Percentiles rank a stretch among this genome's conserved stretches.
Evolutionary conservation across 2,329 filamentous ascomycete genomes (phyloP).

Genomic region (Sporothrix luriei): DNA sequence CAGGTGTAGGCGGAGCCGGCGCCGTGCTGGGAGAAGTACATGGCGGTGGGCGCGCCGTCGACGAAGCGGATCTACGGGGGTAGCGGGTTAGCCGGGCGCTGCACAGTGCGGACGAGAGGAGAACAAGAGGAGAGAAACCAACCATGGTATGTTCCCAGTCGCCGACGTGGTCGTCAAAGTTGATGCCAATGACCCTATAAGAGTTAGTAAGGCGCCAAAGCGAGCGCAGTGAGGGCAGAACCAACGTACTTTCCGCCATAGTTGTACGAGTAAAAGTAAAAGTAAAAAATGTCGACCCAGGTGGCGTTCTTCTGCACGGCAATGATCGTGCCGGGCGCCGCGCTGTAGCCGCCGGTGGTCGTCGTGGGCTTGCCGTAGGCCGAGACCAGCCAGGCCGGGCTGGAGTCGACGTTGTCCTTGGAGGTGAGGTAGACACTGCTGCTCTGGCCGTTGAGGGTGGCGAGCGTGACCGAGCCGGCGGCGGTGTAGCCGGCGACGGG

Average conservation of each 20-base stretch:
- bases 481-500: slow-evolving; percentile 27
- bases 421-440: slow-evolving; percentile 35
- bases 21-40: slow-evolving; percentile 38
- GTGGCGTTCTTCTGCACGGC: slow-evolving; percentile 37
- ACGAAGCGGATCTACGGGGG: slow-evolving; percentile 37
- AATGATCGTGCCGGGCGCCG: slow-evolving; percentile 36
- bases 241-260: slow-evolving; percentile 33
- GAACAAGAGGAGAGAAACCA: background rate
- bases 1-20: slow-evolving; percentile 39
- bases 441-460: slow-evolving; percentile 32
- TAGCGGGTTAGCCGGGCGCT: background rate
- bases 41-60: slow-evolving; percentile 34
- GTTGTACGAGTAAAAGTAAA: slow-evolving; percentile 38
- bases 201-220: background rate
- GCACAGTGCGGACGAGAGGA: too few relatives aligned
- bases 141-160: slow-evolving; percentile 40
- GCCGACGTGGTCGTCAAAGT: slow-evolving; percentile 39
- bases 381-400: slow-evolving; percentile 35
- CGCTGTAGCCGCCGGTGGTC: slow-evolving; percentile 33
- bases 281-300: slow-evolving; percentile 37
- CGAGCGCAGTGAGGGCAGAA: background rate
- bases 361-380: slow-evolving; percentile 34
- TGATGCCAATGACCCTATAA: slow-evolving; percentile 35
- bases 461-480: slow-evolving; percentile 34
- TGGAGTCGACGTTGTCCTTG: slow-evolving; percentile 32